A percentile compares a stretch with the other conserved stretches of the same genome.
These are phyloP conservation scores for Phanerochaete carnosa DNA, from an alignment of 768 basidiomycete species.

Conservation along the genomic window DNA sequence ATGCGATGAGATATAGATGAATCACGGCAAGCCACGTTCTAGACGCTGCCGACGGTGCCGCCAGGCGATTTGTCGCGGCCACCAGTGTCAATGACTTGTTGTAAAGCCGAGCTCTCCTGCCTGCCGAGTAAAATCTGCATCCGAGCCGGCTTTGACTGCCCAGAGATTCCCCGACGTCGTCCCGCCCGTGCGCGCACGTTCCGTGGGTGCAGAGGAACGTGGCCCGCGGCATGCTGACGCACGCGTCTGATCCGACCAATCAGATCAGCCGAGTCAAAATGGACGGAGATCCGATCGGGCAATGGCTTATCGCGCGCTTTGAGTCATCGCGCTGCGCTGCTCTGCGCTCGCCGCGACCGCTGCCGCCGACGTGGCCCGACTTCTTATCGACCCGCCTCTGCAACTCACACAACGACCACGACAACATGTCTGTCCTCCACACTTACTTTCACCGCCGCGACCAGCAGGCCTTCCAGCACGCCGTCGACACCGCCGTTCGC, in stretches of 20 bases:
- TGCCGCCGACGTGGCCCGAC: not conserved
- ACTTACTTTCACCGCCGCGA: constrained; percentile 66
- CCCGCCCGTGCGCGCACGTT: not conserved
- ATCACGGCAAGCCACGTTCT: no score
- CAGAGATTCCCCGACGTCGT: no score
- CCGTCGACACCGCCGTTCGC: constrained; percentile 52
- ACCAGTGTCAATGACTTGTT: no score
- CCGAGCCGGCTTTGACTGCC: not conserved
- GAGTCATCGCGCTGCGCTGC: not conserved
- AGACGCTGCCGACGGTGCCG: no score
- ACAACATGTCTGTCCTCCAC: constrained; percentile 75
- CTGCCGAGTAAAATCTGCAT: not conserved
- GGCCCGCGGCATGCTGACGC: not conserved
- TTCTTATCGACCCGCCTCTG: not conserved
- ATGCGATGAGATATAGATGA: not conserved
- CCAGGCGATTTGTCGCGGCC: no score
- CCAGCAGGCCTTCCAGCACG: constrained; percentile 73
- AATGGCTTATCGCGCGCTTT: not conserved
- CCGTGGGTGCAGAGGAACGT: not conserved
- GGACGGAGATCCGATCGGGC: not conserved
- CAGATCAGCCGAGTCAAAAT: not conserved
- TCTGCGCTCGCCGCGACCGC: not conserved
- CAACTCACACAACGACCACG: not conserved
- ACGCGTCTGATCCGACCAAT: not conserved
- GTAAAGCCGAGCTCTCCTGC: no score